Percentiles rank a stretch among this genome's conserved stretches.
These are phyloP conservation scores for Senna tora DNA, from an alignment of 306 rosid species.

Conservation along the genomic window DNA sequence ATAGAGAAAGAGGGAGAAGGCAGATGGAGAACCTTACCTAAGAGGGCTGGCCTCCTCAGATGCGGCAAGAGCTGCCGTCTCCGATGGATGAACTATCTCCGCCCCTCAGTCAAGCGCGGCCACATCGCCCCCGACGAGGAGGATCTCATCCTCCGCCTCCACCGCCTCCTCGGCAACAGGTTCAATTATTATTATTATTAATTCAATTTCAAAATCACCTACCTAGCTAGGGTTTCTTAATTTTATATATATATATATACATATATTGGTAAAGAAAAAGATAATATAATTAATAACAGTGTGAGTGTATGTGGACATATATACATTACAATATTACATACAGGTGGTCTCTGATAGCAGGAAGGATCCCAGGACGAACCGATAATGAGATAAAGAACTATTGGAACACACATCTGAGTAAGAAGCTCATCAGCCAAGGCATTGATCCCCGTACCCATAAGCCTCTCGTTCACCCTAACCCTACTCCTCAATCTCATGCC, in stretches of 20 bases:
- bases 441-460: conserved; percentile 93
- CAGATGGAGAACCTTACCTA: conserved; percentile 82
- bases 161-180: conserved; percentile 90
- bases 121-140: conserved; percentile 92
- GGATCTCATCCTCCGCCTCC: conserved; percentile 94
- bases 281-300: too few species aligned
- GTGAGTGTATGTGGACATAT: too few species aligned
- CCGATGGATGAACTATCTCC: conserved; percentile 96
- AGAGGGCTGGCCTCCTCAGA: conserved; percentile 75
- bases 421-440: conserved; percentile 86
- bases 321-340: too few species aligned
- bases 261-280: too few species aligned
- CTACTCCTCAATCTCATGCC: too few species aligned
- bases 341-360: conserved; percentile 95
- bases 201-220: too few species aligned
- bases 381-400: conserved; percentile 91
- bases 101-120: conserved; percentile 87
- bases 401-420: conserved; percentile 94
- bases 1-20: conserved; percentile 82
- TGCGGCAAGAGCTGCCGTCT: conserved; percentile 96
- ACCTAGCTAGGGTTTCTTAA: too few species aligned
- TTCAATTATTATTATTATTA: too few species aligned
- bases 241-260: too few species aligned
- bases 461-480: conserved; percentile 63
- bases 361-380: conserved; percentile 89